phyloP scores from a whole-genome alignment of 495 filamentous ascomycete genomes.

The Pseudoneurospora amorphoporcata region DNA sequence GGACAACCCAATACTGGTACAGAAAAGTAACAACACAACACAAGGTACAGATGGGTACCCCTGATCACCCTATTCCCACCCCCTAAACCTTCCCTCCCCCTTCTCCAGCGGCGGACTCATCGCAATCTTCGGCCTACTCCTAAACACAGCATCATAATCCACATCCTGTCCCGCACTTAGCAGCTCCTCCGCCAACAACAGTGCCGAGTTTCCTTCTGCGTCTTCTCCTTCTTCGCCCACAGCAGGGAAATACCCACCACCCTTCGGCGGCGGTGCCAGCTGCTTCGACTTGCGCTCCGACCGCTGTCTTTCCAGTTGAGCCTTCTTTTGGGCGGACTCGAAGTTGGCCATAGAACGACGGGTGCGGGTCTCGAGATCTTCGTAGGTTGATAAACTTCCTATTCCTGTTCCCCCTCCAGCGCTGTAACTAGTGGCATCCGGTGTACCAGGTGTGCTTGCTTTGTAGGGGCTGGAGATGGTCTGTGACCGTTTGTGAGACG shows the following conservation, averaged over 20 bases:
- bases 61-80: not conserved
- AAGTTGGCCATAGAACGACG: conserved; percentile 69
- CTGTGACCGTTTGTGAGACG: conserved; percentile 14
- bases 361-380: conserved; percentile 61
- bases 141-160: conserved; percentile 78
- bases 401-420: not conserved
- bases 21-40: not conserved
- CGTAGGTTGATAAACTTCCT: conserved; percentile 10
- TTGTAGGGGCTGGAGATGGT: conserved; percentile 10
- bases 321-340: conserved; percentile 39
- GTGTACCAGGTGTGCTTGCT: not conserved
- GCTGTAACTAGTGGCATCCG: not conserved
- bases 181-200: conserved; percentile 20
- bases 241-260: conserved; percentile 27
- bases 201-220: conserved; percentile 10
- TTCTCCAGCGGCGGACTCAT: conserved; percentile 57
- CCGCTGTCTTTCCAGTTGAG: conserved; percentile 47
- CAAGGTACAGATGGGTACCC: not conserved
- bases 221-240: conserved; percentile 25
- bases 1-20: not conserved
- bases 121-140: conserved; percentile 68
- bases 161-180: conserved; percentile 53
- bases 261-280: conserved; percentile 1
- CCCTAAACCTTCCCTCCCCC: conserved; percentile 8
- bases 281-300: conserved; percentile 36